Conservation (phyloP, 2,329 filamentous ascomycete species). For the Fusarium nanum region DNA sequence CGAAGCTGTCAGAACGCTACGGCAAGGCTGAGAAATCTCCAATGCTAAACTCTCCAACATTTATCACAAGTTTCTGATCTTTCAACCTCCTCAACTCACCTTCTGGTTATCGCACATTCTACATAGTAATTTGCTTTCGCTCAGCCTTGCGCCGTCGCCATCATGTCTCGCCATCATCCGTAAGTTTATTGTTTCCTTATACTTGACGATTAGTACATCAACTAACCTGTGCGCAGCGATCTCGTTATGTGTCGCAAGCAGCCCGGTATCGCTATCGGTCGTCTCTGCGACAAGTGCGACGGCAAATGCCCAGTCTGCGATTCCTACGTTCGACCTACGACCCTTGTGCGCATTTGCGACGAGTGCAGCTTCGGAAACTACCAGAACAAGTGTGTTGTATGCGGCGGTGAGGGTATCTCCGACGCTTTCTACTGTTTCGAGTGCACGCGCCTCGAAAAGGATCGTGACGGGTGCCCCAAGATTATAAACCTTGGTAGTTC, state of each 20-base stretch:
- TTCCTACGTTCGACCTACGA: slow-evolving; percentile 97
- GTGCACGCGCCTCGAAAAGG: slow-evolving; percentile 96
- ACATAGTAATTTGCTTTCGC: not conserved
- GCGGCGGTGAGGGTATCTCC: slow-evolving; percentile 96
- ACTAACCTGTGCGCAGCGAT: slow-evolving; percentile 68
- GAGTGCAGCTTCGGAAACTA: slow-evolving; percentile 99
- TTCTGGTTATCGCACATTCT: not conserved
- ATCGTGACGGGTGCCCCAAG: slow-evolving; percentile 97
- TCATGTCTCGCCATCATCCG: slow-evolving; percentile 95
- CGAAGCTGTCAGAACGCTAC: slow-evolving; percentile 43
- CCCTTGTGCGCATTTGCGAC: slow-evolving; percentile 97
- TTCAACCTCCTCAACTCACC: slow-evolving; percentile 15
- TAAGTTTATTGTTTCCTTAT: slow-evolving; percentile 57
- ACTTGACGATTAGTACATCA: not conserved
- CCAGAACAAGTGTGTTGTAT: slow-evolving; percentile 99
- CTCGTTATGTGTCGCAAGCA: slow-evolving; percentile 99
- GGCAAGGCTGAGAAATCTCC: slow-evolving; percentile 61
- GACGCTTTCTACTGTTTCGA: slow-evolving; percentile 99
- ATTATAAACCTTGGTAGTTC: slow-evolving; percentile 98
- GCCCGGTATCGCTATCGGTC: slow-evolving; percentile 95
- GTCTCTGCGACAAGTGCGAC: slow-evolving; percentile 99
- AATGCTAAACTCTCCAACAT: slow-evolving; percentile 37
- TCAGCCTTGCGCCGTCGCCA: slow-evolving; percentile 42
- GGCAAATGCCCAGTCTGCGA: slow-evolving; percentile 99
- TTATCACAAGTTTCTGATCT: slow-evolving; percentile 12